Evolutionary conservation across 73 alveolate genomes (phyloP).

Genomic region (Stentor coeruleus): DNA sequence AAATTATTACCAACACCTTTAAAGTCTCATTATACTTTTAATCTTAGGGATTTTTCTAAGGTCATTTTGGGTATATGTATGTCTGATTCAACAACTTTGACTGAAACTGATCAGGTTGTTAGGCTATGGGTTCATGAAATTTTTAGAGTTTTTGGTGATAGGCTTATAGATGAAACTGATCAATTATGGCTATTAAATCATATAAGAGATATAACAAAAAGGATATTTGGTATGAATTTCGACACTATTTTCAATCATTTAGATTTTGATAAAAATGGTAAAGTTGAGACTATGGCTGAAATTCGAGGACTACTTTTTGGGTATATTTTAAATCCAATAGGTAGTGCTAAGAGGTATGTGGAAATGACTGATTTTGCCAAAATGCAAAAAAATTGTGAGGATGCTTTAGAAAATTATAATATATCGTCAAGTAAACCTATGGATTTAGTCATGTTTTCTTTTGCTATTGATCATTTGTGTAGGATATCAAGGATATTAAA

Average conservation of each 20-base stretch:
- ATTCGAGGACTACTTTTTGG: constrained; percentile 92
- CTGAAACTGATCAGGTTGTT: constrained; percentile 74
- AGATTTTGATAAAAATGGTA: constrained; percentile 82
- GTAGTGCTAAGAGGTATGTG: constrained; percentile 81
- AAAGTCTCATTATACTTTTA: constrained; percentile 98
- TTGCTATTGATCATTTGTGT: constrained; percentile 98
- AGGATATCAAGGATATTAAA: constrained; percentile 93
- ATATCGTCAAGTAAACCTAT: constrained; percentile 78
- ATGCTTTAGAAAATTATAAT: constrained; percentile 60
- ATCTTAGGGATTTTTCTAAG: constrained; percentile 98
- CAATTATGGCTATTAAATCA: constrained; percentile 94
- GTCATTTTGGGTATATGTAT: constrained; percentile 96
- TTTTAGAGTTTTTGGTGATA: constrained; percentile 98
- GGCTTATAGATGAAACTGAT: constrained; percentile 97
- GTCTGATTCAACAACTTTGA: constrained; percentile 80
- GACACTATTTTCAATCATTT: constrained; percentile 80
- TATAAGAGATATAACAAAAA: constrained; percentile 86
- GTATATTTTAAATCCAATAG: constrained; percentile 82
- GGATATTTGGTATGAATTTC: constrained; percentile 86
- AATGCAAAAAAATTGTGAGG: constrained; percentile 82
- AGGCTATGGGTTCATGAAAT: constrained; percentile 98
- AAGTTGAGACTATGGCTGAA: constrained; percentile 91
- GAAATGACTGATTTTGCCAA: constrained; percentile 75
- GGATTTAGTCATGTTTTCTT: constrained; percentile 96
- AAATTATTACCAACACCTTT: constrained; percentile 98